Conservation (phyloP, 2,329 filamentous ascomycete genomes). For the Arthrobotrys sinensis region DNA sequence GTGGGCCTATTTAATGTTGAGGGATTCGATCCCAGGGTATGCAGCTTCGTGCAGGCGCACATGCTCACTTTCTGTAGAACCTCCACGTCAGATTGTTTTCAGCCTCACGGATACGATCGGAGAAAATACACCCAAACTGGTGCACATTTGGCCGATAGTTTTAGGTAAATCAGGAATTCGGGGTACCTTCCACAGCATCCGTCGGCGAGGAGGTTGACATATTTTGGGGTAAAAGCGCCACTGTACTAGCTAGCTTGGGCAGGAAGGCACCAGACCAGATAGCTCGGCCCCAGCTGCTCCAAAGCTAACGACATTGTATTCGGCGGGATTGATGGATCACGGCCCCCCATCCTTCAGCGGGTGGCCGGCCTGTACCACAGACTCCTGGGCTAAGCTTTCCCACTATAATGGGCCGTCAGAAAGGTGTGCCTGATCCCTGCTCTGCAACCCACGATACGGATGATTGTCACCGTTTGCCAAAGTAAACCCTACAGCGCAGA, state of each 20-base stretch:
- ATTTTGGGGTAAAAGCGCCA: constrained; percentile 17
- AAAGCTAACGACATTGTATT: not conserved
- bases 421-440: constrained; percentile 26
- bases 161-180: constrained; percentile 22
- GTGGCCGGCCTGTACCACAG: constrained; percentile 22
- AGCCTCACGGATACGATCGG: constrained; percentile 32
- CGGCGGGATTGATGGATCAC: constrained; percentile 9
- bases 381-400: constrained; percentile 30
- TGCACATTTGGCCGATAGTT: constrained; percentile 28
- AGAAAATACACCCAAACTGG: constrained; percentile 12
- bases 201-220: constrained; percentile 22
- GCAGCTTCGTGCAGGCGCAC: constrained; percentile 28
- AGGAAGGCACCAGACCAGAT: constrained; percentile 17
- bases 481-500: not conserved
- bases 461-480: not conserved
- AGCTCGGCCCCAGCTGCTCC: not conserved
- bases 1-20: constrained; percentile 31
- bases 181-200: constrained; percentile 13
- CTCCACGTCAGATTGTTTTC: constrained; percentile 28
- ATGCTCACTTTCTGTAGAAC: constrained; percentile 27
- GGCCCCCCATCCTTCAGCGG: constrained; percentile 18
- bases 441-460: constrained; percentile 20
- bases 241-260: constrained; percentile 26
- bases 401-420: constrained; percentile 5
- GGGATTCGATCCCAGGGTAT: constrained; percentile 17